These are phyloP conservation scores for Rubia yunnanensis DNA, from an alignment of 257 asterid species.

Conservation along the genomic window DNA sequence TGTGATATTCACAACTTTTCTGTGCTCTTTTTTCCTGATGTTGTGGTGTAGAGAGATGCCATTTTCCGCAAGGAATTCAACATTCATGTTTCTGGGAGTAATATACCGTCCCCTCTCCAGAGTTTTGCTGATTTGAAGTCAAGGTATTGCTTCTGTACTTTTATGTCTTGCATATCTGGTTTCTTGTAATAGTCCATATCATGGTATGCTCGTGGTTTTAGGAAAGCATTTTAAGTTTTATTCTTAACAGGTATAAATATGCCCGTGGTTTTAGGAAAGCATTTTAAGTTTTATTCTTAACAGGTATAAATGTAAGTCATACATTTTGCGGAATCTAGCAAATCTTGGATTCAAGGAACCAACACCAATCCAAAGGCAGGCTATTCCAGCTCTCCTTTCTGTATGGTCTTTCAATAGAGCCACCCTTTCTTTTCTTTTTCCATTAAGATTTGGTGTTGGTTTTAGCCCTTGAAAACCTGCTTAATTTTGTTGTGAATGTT, in stretches of 20 bases:
- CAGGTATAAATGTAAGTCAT: conserved; percentile 66
- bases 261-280: not conserved
- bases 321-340: conserved; percentile 53
- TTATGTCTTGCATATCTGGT: not conserved
- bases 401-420: conserved; percentile 58
- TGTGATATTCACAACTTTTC: not conserved
- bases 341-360: conserved; percentile 76
- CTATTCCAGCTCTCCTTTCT: conserved; percentile 81
- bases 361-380: conserved; percentile 97
- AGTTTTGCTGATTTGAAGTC: conserved; percentile 52
- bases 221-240: not conserved
- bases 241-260: too few species aligned
- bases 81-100: conserved; percentile 88
- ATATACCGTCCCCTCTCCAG: conserved; percentile 74
- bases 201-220: not conserved
- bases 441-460: conserved; percentile 9
- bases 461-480: conserved; percentile 5
- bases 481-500: conserved; percentile 3
- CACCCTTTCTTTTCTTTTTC: not conserved
- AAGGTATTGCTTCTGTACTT: conserved; percentile 32
- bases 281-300: conserved; percentile 9
- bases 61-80: conserved; percentile 64
- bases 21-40: conserved; percentile 1
- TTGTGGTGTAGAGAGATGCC: conserved; percentile 53
- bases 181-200: not conserved